Conservation (phyloP, 768 basidiomycete species). For the Holtermannia corniformis region DNA sequence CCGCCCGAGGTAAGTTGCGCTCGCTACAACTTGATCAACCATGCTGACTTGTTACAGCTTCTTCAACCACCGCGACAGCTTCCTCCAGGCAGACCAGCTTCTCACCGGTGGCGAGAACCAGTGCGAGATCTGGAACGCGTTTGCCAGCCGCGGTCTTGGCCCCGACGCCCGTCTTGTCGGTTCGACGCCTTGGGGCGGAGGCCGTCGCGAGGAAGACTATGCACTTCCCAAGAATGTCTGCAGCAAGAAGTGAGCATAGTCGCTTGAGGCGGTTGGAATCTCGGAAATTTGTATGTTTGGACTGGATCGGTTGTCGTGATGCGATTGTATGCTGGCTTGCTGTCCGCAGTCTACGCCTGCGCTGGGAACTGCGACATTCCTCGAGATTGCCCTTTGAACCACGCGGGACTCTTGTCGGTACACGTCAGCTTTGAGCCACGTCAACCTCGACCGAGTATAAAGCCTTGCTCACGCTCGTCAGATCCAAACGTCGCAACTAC, state of each 20-base stretch:
- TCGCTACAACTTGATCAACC: constrained; percentile 15
- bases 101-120: constrained; percentile 89
- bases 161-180: constrained; percentile 63
- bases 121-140: constrained; percentile 78
- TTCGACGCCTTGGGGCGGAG: constrained; percentile 87
- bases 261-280: too few relatives aligned
- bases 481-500: too few relatives aligned
- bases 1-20: constrained; percentile 50
- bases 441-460: too few relatives aligned
- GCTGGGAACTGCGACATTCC: too few relatives aligned
- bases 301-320: neutral
- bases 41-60: constrained; percentile 44
- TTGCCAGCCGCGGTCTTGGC: constrained; percentile 73
- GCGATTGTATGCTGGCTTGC: too few relatives aligned
- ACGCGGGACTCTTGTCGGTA: too few relatives aligned
- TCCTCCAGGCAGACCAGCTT: constrained; percentile 79
- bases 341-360: too few relatives aligned
- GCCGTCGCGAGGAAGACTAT: constrained; percentile 56
- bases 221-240: constrained; percentile 45
- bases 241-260: constrained; percentile 19
- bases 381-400: too few relatives aligned
- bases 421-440: too few relatives aligned
- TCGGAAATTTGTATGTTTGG: neutral
- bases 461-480: too few relatives aligned
- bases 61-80: constrained; percentile 81